These are phyloP conservation scores for Beta vulgaris DNA, from an alignment of 148 eudicot species.

Conservation along the genomic window DNA sequence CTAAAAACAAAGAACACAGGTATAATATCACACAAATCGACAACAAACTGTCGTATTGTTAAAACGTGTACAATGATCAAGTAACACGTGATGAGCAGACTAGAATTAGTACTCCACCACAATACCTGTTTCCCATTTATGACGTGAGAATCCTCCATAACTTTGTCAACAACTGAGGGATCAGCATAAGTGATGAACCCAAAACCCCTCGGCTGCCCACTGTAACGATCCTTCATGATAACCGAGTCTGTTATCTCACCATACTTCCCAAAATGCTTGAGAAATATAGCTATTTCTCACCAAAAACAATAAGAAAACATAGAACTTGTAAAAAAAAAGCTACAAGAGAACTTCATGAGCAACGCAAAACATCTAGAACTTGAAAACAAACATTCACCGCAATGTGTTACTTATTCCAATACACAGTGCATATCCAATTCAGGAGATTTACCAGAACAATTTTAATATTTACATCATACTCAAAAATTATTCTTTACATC, in stretches of 20 bases:
- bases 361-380: not conserved
- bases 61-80: not conserved
- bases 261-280: constrained; percentile 67
- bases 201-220: constrained; percentile 77
- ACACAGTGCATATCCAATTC: not conserved
- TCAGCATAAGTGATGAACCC: constrained; percentile 72
- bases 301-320: not conserved
- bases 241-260: constrained; percentile 75
- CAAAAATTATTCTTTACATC: too few relatives aligned
- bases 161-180: constrained; percentile 59
- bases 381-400: not conserved
- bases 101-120: not conserved
- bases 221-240: constrained; percentile 63
- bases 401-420: not conserved
- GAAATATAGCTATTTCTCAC: constrained; percentile 36
- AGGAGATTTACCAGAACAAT: not conserved
- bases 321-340: not conserved
- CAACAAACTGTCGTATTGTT: not conserved
- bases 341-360: not conserved
- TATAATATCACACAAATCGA: not conserved
- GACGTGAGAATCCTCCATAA: constrained; percentile 55
- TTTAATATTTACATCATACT: too few relatives aligned
- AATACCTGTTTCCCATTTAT: constrained; percentile 60
- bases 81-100: not conserved
- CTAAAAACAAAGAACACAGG: constrained; percentile 24